phyloP scores from a whole-genome alignment of 352 stramenopile genomes.

The Phytophthora crassamura region DNA sequence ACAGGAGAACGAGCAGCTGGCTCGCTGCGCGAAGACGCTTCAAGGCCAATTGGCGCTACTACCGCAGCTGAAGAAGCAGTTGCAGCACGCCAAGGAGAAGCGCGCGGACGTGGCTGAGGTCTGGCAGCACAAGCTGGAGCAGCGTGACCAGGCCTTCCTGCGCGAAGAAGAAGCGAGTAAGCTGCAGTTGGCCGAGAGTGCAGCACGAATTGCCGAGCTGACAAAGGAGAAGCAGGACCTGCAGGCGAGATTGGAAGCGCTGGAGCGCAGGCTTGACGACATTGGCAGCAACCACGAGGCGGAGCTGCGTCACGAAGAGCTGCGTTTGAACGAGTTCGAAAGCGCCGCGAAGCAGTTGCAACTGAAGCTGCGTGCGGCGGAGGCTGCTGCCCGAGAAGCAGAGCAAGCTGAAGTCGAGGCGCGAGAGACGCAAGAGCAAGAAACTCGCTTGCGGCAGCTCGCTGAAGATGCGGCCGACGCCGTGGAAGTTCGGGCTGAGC shows the following conservation, averaged over 20 bases:
- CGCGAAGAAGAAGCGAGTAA: slow-evolving; percentile 61
- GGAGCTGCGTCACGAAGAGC: slow-evolving; percentile 29
- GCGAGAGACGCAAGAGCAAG: slow-evolving; percentile 46
- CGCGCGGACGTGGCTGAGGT: slow-evolving; percentile 26
- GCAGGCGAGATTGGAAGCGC: slow-evolving; percentile 27
- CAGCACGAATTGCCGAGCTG: slow-evolving; percentile 33
- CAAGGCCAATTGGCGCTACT: slow-evolving; percentile 53
- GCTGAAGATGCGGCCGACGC: slow-evolving; percentile 56
- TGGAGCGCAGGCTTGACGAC: slow-evolving; percentile 31
- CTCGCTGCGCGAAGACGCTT: slow-evolving; percentile 33
- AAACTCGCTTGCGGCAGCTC: slow-evolving; percentile 49
- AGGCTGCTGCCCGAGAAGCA: slow-evolving; percentile 36
- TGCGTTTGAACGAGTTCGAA: slow-evolving; percentile 37
- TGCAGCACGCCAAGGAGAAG: slow-evolving; percentile 59
- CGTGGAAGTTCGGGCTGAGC: slow-evolving; percentile 45
- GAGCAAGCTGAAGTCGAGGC: slow-evolving; percentile 38
- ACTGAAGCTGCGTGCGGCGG: slow-evolving; percentile 36
- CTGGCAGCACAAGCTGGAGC: slow-evolving; percentile 32
- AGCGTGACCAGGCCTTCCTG: slow-evolving; percentile 59
- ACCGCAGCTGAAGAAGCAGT: slow-evolving; percentile 57
- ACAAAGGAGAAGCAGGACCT: slow-evolving; percentile 37
- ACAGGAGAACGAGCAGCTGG: slow-evolving; percentile 51
- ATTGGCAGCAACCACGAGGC: slow-evolving; percentile 29
- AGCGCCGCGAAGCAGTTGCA: slow-evolving; percentile 40
- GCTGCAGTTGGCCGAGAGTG: slow-evolving; percentile 35